Conservation (phyloP, 441 rosid genomes). For the Croton laevigatus region DNA sequence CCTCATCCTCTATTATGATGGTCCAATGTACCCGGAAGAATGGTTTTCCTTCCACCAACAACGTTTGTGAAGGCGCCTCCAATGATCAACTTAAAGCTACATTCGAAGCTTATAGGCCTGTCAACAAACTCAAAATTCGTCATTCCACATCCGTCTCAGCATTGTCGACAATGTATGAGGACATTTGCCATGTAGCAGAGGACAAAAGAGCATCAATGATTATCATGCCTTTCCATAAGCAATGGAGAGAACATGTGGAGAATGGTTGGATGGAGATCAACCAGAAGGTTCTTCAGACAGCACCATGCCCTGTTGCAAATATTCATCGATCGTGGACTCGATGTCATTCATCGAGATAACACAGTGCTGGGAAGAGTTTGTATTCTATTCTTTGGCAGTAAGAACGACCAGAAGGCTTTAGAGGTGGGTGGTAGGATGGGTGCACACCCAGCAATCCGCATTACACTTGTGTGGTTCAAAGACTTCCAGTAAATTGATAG, state of each 20-base stretch:
- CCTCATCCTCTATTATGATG: conserved; percentile 46
- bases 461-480: conserved; percentile 28
- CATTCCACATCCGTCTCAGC: conserved; percentile 39
- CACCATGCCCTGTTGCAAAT: conserved; percentile 46
- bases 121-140: conserved; percentile 25
- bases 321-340: conserved; percentile 37
- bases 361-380: conserved; percentile 21
- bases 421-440: conserved; percentile 35
- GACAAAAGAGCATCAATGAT: conserved; percentile 37
- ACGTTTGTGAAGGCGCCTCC: conserved; percentile 18
- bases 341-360: neutral
- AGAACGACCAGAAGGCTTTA: conserved; percentile 39
- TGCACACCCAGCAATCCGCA: conserved; percentile 16
- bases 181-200: conserved; percentile 43
- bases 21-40: conserved; percentile 42
- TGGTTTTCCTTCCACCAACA: conserved; percentile 37
- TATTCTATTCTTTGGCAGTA: conserved; percentile 36
- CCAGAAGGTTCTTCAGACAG: conserved; percentile 31
- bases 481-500: neutral
- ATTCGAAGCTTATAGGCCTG: conserved; percentile 30
- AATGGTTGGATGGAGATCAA: conserved; percentile 40
- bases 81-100: conserved; percentile 28
- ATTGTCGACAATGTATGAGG: conserved; percentile 45
- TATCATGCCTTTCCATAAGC: conserved; percentile 40
- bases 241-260: conserved; percentile 24